phyloP scores from a whole-genome alignment of 164 flowering plant species.

The Houttuynia cordata region DNA sequence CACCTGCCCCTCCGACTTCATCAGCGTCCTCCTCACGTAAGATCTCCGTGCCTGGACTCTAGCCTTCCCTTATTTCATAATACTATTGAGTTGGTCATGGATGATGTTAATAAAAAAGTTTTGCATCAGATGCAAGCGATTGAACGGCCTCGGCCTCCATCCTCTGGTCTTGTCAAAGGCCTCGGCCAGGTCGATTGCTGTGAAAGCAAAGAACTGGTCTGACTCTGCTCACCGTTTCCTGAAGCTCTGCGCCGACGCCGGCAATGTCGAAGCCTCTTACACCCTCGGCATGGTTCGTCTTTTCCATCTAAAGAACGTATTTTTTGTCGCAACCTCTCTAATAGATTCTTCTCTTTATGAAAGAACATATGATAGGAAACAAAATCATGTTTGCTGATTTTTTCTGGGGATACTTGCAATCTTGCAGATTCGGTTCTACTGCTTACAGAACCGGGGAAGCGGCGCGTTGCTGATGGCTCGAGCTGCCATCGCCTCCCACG shows the following conservation, averaged over 20 bases:
- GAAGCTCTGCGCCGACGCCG: slow-evolving; percentile 53
- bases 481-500: slow-evolving; percentile 67
- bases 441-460: slow-evolving; percentile 44
- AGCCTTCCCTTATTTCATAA: too few species aligned
- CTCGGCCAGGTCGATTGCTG: slow-evolving; percentile 28
- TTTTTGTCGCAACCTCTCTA: too few species aligned
- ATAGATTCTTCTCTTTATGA: too few species aligned
- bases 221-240: slow-evolving; percentile 67
- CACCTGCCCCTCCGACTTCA: slow-evolving; percentile 40
- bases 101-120: too few species aligned
- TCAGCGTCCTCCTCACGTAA: slow-evolving; percentile 44
- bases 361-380: too few species aligned
- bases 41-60: slow-evolving; percentile 7
- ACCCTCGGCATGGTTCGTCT: slow-evolving; percentile 70
- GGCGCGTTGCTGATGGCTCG: slow-evolving; percentile 68
- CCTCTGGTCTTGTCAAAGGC: slow-evolving; percentile 51
- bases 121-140: slow-evolving; percentile 58
- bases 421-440: slow-evolving; percentile 36
- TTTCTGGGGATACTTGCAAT: too few species aligned
- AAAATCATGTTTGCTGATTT: too few species aligned
- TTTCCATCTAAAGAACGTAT: too few species aligned
- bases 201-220: slow-evolving; percentile 48
- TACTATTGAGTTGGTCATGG: too few species aligned
- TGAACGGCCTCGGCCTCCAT: slow-evolving; percentile 38
- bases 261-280: slow-evolving; percentile 65